phyloP scores from a whole-genome alignment of 1,139 yeast genomes.

The Taphrina wiesneri region DNA sequence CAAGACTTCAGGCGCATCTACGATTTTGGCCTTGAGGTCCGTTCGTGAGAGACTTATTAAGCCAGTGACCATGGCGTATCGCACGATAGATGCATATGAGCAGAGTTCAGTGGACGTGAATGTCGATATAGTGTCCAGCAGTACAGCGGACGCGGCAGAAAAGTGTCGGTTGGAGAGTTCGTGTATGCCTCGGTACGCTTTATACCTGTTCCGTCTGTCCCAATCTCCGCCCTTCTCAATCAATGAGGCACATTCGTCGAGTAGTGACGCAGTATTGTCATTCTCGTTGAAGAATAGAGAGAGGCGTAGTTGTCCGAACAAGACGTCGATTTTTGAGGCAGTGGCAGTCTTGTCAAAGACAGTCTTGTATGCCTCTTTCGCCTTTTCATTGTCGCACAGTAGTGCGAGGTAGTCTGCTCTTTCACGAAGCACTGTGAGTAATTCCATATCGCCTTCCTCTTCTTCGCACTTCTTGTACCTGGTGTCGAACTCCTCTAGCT shows the following conservation, averaged over 20 bases:
- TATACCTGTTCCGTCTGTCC: constrained; percentile 95
- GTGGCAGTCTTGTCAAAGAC: constrained; percentile 80
- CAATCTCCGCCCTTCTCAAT: constrained; percentile 98
- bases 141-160: constrained; percentile 73
- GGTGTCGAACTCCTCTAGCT: constrained; percentile 59
- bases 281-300: constrained; percentile 87
- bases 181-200: constrained; percentile 86
- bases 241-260: constrained; percentile 66
- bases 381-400: constrained; percentile 73
- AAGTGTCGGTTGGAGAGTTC: constrained; percentile 83
- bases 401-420: constrained; percentile 86
- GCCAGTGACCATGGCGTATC: constrained; percentile 84
- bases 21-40: constrained; percentile 76
- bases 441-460: constrained; percentile 85
- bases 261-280: constrained; percentile 64
- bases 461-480: constrained; percentile 73
- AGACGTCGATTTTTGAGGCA: constrained; percentile 85
- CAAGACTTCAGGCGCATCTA: constrained; percentile 92
- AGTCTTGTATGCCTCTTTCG: constrained; percentile 68
- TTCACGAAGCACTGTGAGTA: constrained; percentile 71
- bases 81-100: constrained; percentile 85
- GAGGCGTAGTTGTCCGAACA: constrained; percentile 75
- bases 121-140: constrained; percentile 90
- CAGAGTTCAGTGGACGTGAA: constrained; percentile 94
- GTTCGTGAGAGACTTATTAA: constrained; percentile 78